Evolutionary conservation across 2,329 filamentous ascomycete species (phyloP), one percentile per base, ranked within the genome.

Genomic region (Trichothecium roseum): DNA sequence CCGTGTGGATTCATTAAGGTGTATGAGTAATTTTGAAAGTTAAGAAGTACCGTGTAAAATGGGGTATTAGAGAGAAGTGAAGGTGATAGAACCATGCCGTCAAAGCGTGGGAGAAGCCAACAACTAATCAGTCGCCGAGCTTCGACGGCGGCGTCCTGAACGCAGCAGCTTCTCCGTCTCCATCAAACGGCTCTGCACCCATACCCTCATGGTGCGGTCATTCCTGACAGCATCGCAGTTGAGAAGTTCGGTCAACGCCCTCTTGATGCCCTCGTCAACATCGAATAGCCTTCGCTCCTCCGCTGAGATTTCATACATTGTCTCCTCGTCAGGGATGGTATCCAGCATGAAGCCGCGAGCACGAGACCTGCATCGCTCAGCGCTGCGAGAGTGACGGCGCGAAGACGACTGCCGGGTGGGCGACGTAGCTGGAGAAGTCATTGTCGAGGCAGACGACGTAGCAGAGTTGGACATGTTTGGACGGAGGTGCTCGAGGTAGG

Each of bases 191-290:
- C 66, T 62, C 51, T 77, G 73, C 24, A 77, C 69, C 67, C 70
- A 77, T 40, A 64, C 71, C 32, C 73, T 69, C 48, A 73, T 68
- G 2, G 61, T 57, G 18, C 56, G 54, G 40, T 75, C 68, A 31
- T 51, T 54, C 29, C 71, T 68, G 13, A 74, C 69, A 27, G 64
- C 56, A 17, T 71, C 66, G 53, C 70, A 76, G 55, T 77, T 78
- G 46, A 78, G 64, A 12, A 78, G 63, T 51, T 76, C 72, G 5
- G 72, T 78, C 45, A 78, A 50, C 3, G 71, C 68, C 22, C 71
- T 64, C 57, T 78, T 78, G 57, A 78, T 72, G 45, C 68, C 65
- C 53, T 76, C 72, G 53, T 74, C 74, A 53, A 76, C 66, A 41
- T 68, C 62, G 34, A 61, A 71, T 9, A 76, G 61, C 40, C 64